Evolutionary conservation across 768 basidiomycete species (phyloP).

Genomic region (Obba rivulosa): DNA sequence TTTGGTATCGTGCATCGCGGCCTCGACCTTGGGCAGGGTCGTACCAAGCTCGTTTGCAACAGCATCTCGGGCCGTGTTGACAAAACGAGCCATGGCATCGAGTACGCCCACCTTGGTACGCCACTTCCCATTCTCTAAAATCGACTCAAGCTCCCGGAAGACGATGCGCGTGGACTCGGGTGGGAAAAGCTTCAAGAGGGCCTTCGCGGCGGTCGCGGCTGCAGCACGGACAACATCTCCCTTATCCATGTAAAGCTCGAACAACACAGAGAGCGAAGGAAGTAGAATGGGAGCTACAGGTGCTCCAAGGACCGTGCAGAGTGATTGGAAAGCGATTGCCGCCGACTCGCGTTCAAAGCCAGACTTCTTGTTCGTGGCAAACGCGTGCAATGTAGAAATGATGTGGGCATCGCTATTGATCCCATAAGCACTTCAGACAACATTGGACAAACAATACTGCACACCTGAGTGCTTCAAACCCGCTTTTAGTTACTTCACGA

Average conservation of each 20-base stretch:
- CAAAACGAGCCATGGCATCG: conserved; percentile 77
- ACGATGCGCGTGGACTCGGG: conserved; percentile 72
- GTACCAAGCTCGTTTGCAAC: conserved; percentile 81
- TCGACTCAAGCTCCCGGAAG: conserved; percentile 62
- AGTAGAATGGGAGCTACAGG: conserved; percentile 70
- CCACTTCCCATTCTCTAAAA: conserved; percentile 89
- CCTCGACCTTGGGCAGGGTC: conserved; percentile 82
- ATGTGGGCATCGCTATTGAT: conserved; percentile 52
- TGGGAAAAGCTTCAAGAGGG: conserved; percentile 79
- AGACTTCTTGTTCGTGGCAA: conserved; percentile 80
- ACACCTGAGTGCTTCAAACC: conserved; percentile 58
- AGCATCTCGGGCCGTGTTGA: conserved; percentile 58
- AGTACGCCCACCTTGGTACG: conserved; percentile 89
- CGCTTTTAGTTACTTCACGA: conserved; percentile 59
- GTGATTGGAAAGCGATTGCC: conserved; percentile 72
- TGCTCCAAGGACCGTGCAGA: conserved; percentile 65
- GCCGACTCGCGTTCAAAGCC: conserved; percentile 87
- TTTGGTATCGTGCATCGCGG: conserved; percentile 96
- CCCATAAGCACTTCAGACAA: neutral
- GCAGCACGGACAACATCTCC: conserved; percentile 86
- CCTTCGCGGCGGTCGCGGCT: conserved; percentile 74
- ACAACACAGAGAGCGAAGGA: conserved; percentile 68
- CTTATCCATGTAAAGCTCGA: conserved; percentile 89
- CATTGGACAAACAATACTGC: conserved; percentile 13
- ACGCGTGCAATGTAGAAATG: conserved; percentile 57